Evolutionary conservation across 1,284 basidiomycete species (phyloP).

Genomic region (Xerocomus nothofagi): DNA sequence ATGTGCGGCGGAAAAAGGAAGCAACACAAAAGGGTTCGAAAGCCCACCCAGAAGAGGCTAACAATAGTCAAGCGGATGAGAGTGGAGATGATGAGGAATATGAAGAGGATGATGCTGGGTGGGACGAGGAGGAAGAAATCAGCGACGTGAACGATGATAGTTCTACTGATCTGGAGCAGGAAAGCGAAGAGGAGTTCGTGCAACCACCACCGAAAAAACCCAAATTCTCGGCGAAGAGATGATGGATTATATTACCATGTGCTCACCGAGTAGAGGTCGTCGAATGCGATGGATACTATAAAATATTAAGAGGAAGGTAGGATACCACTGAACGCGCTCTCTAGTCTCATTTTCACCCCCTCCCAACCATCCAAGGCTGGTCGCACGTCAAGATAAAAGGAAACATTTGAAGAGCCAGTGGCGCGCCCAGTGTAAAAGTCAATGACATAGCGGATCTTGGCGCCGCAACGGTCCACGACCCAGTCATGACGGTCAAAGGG

Average conservation of each 20-base stretch:
- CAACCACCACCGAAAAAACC: constrained; percentile 42
- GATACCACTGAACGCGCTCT: constrained; percentile 45
- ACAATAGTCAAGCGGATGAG: constrained; percentile 33
- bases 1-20: constrained; percentile 78
- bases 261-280: constrained; percentile 6
- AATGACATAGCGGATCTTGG: constrained; percentile 90
- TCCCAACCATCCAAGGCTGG: constrained; percentile 94
- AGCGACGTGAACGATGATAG: constrained; percentile 58
- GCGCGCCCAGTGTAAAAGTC: constrained; percentile 96
- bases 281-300: constrained; percentile 7
- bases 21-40: constrained; percentile 37
- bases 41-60: constrained; percentile 32
- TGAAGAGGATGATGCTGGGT: constrained; percentile 47
- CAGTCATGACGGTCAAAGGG: constrained; percentile 99
- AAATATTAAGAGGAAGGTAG: constrained; percentile 19
- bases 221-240: constrained; percentile 40
- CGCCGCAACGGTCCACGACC: constrained; percentile 91
- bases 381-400: constrained; percentile 94
- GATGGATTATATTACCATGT: constrained; percentile 18
- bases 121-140: constrained; percentile 67
- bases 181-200: constrained; percentile 38
- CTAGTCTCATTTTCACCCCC: constrained; percentile 75
- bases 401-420: constrained; percentile 44
- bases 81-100: constrained; percentile 42
- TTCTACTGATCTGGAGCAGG: constrained; percentile 41